These are phyloP conservation scores for Saccharomycopsis babjevae DNA, from an alignment of 805 yeast genomes.

Conservation along the genomic window DNA sequence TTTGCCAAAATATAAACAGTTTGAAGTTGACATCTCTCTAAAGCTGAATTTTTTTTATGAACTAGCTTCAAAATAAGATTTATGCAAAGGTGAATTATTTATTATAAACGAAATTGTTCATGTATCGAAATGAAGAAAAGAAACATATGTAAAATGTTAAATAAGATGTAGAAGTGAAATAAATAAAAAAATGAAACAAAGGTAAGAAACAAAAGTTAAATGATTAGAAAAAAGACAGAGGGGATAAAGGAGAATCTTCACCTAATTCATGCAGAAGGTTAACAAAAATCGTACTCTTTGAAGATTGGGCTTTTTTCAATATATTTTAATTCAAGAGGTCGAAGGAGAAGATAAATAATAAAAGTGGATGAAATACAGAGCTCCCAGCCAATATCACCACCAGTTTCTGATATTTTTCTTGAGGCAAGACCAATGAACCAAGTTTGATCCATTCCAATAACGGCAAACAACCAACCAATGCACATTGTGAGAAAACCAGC, in stretches of 20 bases:
- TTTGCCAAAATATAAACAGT: no score
- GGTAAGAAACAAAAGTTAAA: background rate
- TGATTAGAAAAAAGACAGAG: background rate
- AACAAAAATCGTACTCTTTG: background rate
- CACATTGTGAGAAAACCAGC: conserved; percentile 74
- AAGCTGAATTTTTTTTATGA: no score
- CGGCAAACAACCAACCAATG: conserved; percentile 79
- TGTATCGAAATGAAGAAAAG: no score
- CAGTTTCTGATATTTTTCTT: conserved; percentile 44
- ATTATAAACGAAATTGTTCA: no score
- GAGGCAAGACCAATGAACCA: conserved; percentile 76
- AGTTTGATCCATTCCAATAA: conserved; percentile 76
- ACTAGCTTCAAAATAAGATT: no score
- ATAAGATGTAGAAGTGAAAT: no score
- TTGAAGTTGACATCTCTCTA: no score
- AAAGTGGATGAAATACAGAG: conserved; percentile 59
- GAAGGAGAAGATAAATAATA: conserved; percentile 43
- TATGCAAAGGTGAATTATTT: no score
- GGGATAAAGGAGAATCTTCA: background rate
- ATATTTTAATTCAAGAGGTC: conserved; percentile 62
- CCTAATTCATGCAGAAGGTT: background rate
- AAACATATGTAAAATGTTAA: no score
- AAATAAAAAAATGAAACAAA: background rate
- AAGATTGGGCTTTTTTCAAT: conserved; percentile 24
- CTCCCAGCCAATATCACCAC: conserved; percentile 87